Conservation (phyloP, 2,329 filamentous ascomycete genomes). For the Metarhizium anisopliae region DNA sequence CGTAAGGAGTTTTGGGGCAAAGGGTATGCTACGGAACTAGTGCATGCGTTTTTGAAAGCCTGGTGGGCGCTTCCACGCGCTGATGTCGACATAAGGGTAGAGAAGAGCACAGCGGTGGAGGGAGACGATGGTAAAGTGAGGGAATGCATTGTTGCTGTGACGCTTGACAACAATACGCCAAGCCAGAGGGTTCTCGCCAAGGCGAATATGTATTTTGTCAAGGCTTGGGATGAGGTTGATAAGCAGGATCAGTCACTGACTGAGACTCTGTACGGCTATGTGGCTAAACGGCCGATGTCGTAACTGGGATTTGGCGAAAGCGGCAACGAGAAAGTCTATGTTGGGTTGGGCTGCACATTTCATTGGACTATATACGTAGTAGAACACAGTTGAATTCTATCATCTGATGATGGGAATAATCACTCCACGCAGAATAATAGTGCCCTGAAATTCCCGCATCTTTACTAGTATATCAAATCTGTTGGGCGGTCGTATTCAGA, state of each 20-base stretch:
- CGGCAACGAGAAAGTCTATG: neutral
- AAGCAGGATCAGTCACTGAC: slow-evolving; percentile 8
- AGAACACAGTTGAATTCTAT: too few species aligned
- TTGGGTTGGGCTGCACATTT: too few species aligned
- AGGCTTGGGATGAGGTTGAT: slow-evolving; percentile 26
- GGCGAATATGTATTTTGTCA: slow-evolving; percentile 39
- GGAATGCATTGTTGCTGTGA: slow-evolving; percentile 37
- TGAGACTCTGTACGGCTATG: slow-evolving; percentile 17
- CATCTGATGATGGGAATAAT: too few species aligned
- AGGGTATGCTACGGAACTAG: slow-evolving; percentile 49
- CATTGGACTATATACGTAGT: too few species aligned
- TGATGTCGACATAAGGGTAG: slow-evolving; percentile 34
- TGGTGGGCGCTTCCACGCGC: slow-evolving; percentile 42
- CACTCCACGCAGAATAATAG: too few species aligned
- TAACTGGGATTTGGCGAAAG: neutral
- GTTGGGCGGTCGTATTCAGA: too few species aligned
- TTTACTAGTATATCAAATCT: too few species aligned
- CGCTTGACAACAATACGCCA: slow-evolving; percentile 36
- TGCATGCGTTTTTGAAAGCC: slow-evolving; percentile 33
- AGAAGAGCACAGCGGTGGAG: slow-evolving; percentile 24
- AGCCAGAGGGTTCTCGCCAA: slow-evolving; percentile 45
- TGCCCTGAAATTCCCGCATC: too few species aligned
- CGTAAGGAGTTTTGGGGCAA: slow-evolving; percentile 43
- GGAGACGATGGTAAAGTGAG: slow-evolving; percentile 15
- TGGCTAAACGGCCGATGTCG: neutral